Evolutionary conservation across 257 asterid genomes (phyloP), one percentile per base, ranked within the genome.

Genomic region (Leonotis leonurus): DNA sequence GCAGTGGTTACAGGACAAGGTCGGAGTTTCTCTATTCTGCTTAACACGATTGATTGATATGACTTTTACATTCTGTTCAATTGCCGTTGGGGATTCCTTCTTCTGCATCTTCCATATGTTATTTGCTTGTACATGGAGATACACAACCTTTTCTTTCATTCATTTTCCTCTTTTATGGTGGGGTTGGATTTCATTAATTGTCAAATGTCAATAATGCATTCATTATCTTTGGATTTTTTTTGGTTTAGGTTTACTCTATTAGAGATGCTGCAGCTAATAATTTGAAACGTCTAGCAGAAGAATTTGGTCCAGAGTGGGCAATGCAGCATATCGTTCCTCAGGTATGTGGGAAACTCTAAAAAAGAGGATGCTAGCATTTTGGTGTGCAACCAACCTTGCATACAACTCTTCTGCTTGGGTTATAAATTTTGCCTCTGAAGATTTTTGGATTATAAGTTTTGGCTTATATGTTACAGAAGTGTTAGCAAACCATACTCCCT

Each of bases 241-340:
- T n/a, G n/a, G 29, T 77, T 41, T 69, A 87, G 96, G 96, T 87
- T 62, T 85, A 82, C 70, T 82, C 94, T 40, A 87, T 87, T 72
- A 75, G 96, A 73, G 96, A 85, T 58, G 96, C 94, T 48, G 97
- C 97, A 36, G 85, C 90, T 39, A 83, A 82, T 75, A 85, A 82
- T 75, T 78, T 82, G 70, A 75, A 75, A 65, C 97, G 95, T 30
- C 82, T 89, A 50, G 94, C 97, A 0, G 97, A 89, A 62, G 97
- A 89, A 68, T 89, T 89, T 43, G 94, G 97, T 62, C 95, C 95
- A 66, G 92, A 83, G 64, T 89, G 96, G 96, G 96, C 96, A 69
- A 86, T 86, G 95, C 94, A 86, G 72, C 95, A 89, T 69, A 89
- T 89, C 32, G 57, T 89, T 70, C 95, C 78, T 41, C 75, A 68